Evolutionary conservation across 495 filamentous ascomycete species (phyloP), one percentile per base, ranked within the genome.

Genomic region (Penicillium subrubescens): DNA sequence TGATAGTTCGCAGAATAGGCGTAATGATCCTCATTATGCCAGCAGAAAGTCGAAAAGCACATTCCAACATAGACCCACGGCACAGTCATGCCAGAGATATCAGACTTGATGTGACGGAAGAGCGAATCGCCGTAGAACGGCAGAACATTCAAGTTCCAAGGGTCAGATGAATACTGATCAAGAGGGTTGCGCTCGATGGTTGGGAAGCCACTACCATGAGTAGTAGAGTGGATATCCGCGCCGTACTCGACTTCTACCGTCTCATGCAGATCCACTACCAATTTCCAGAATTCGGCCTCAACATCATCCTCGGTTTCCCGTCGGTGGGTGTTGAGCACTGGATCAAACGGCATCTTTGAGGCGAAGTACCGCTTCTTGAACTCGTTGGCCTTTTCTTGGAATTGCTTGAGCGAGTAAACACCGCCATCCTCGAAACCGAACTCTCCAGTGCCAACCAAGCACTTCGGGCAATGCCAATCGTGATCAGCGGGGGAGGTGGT

Each of bases 11-110:
- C 90, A 21, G 95, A 99, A 74, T 99, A 99, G 0, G 95, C 88
- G 69, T 96, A 97, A 70, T 99, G 95, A 73, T 99, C 95, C 73
- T 99, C 95, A 64, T 96, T 96, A 72, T 99, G 95, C 95, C 95
- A 99, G 76, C 95, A 99, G 73, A 99, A 99, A 4, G 94, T 97
- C 3, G 95, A 98, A 76, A 99, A 99, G 69, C 93, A 96, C 95
- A 99, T 99, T 63, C 95, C 95, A n/a, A 99, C 96, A 73, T 99
- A 99, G 7, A 98, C 87, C 95, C 95, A 99, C 17, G 95, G 95
- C 7, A 99, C 94, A 1, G 95, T 99, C 95, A 99, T 99, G 37
- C 95, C 95, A n/a, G 95, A 97, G 61, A 99, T 94, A 75, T 99
- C 95, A 0, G 94, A 90, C 73, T 98, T 98, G 82, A 98, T 97